Evolutionary conservation across 202 grass and related monocot species (phyloP), one percentile per base, ranked within the genome.

Genomic region (Zizania palustris): DNA sequence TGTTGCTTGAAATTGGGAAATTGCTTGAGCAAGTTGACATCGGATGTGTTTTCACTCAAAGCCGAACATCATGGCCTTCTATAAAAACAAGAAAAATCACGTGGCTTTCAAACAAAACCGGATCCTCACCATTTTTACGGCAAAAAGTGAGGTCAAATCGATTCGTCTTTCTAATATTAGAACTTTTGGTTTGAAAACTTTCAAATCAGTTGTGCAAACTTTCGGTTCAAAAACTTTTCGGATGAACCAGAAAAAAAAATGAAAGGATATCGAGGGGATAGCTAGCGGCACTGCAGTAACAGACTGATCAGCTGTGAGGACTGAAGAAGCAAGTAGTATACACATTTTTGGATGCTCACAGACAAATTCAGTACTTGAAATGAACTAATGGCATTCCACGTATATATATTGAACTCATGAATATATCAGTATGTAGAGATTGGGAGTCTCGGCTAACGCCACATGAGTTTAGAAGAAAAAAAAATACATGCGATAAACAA

Each of bases 351-450:
- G 60, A 63, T 12, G 49, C 73, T 45, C 40, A 20, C 28, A 28
- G 28, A 28, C 28, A 69, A 28, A 69, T 68, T 35, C 49, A 67
- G 53, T 62, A 77, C 36, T 59, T 49, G 22, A 12, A 45, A 65
- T 44, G 44, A 45, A 37, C 65, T 28, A 28, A 28, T 28, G 28
- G 2, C 28, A 28, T 56, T 6, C 36, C 33, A 5, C 51, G 7
- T 55, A 55, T 51, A 49, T 42, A 28, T 44, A 19, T 45, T 4
- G 4, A 73, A 57, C 7, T 20, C 66, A 77, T 46, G 44, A 67
- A 82, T 53, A 79, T 38, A 68, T 33, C 48, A 76, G 53, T 36
- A 63, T 37, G 54, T 60, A 40, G 11, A 33, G 12, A 45, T 69
- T 28, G 7, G 37, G 40, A 69, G 12, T 21, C 60, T 60, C 18